Conservation (phyloP, 495 filamentous ascomycete genomes). For the Cercophora sp. region DNA sequence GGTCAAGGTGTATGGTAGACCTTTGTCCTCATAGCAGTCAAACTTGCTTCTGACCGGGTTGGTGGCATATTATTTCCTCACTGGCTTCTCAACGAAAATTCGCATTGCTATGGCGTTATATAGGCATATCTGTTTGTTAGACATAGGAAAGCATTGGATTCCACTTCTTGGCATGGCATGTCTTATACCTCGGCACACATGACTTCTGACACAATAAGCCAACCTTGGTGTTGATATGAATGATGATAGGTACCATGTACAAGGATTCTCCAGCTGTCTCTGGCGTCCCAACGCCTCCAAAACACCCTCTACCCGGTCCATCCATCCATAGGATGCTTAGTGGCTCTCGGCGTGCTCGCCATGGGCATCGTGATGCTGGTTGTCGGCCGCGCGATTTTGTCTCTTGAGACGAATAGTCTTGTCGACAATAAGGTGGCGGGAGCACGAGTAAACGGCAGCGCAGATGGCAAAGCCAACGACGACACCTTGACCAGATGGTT, state of each 20-base stretch:
- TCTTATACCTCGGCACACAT: slow-evolving; percentile 2
- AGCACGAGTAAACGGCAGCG: slow-evolving; percentile 75
- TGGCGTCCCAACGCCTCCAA: slow-evolving; percentile 7
- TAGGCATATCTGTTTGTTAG: slow-evolving; percentile 11
- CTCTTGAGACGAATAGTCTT: slow-evolving; percentile 81
- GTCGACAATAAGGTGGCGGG: slow-evolving; percentile 78
- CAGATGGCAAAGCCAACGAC: slow-evolving; percentile 66
- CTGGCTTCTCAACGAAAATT: slow-evolving; percentile 6
- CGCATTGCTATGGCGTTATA: slow-evolving; percentile 46
- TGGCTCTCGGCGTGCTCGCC: slow-evolving; percentile 24
- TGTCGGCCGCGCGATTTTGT: slow-evolving; percentile 45
- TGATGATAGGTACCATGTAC: slow-evolving; percentile 21
- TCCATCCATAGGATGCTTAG: slow-evolving; percentile 17
- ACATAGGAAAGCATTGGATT: slow-evolving; percentile 13
- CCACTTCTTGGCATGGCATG: background rate
- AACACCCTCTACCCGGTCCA: background rate
- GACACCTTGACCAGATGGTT: slow-evolving; percentile 52
- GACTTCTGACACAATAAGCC: slow-evolving; percentile 13
- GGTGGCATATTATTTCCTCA: background rate
- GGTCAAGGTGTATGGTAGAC: too few species aligned
- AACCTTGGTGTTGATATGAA: slow-evolving; percentile 9
- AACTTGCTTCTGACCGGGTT: too few species aligned
- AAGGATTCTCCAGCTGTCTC: slow-evolving; percentile 10
- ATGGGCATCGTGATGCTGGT: slow-evolving; percentile 11
- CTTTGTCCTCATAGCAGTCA: too few species aligned